Evolutionary conservation across 148 eudicot genomes (phyloP).

Genomic region (Fagopyrum tataricum): DNA sequence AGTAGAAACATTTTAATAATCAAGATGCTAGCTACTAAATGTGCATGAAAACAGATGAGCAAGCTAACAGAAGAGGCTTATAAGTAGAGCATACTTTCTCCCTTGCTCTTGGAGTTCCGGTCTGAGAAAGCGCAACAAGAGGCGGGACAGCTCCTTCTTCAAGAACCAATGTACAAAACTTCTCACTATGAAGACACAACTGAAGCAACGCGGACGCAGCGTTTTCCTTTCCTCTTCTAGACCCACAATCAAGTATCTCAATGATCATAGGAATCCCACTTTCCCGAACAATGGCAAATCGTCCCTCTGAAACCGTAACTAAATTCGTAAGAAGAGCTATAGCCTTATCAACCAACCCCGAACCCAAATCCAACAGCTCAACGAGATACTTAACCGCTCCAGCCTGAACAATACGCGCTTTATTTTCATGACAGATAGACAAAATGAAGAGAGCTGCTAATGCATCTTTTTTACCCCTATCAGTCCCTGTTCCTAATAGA

Average conservation of each 20-base stretch:
- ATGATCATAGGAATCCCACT: constrained; percentile 75
- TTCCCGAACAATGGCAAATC: constrained; percentile 59
- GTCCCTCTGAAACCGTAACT: constrained; percentile 66
- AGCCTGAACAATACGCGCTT: constrained; percentile 84
- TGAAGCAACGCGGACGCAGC: constrained; percentile 80
- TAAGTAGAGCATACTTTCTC: constrained; percentile 56
- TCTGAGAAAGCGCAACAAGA: constrained; percentile 83
- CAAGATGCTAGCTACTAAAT: too few species aligned
- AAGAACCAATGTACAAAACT: constrained; percentile 69
- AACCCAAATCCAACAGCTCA: constrained; percentile 54
- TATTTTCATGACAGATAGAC: constrained; percentile 89
- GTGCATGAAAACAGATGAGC: neutral
- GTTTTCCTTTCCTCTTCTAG: constrained; percentile 90
- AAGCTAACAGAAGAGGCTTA: neutral
- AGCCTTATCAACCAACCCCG: constrained; percentile 87
- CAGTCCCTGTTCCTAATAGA: constrained; percentile 63
- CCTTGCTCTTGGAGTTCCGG: constrained; percentile 86
- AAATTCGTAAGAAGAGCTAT: constrained; percentile 86
- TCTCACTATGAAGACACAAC: constrained; percentile 62
- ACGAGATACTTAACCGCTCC: constrained; percentile 86
- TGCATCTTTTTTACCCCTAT: constrained; percentile 93
- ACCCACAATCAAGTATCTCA: constrained; percentile 75
- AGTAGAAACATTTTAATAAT: too few species aligned
- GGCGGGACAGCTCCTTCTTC: constrained; percentile 99
- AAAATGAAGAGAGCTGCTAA: constrained; percentile 83